Evolutionary conservation across 1,284 basidiomycete genomes (phyloP), one percentile per base, ranked within the genome.

Genomic region (Hypsizygus ulmarius): DNA sequence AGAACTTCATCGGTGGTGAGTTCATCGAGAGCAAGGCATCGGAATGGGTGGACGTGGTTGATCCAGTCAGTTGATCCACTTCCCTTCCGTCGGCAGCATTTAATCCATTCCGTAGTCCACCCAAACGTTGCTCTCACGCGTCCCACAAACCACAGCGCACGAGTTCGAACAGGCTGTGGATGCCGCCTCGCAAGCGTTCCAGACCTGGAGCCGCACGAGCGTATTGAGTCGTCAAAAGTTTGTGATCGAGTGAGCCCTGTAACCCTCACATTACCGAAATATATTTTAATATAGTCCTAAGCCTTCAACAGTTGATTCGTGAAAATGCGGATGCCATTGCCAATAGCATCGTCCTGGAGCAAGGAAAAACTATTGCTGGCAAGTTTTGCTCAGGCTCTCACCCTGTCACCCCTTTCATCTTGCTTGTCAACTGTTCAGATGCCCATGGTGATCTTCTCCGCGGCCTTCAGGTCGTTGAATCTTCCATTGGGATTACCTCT

Each of bases 391-490:
- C 18, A 16, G 37, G 37, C n/a, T 43, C 15, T 28, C 27, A 11
- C 21, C 25, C 8, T 33, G 5, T 34, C 14, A 25, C 15, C 18
- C 33, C 11, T 41, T 44, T 37, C n/a, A 49, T 43, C 16, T 27
- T 35, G 19, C 16, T 27, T 35, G 19, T 44, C 19, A 37, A 29
- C 25, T 39, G 16, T 42, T 12, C 67, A 80, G 95, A 97, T 71
- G 95, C 95, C 1, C 91, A 93, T 56, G 95, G 95, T 0, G 96
- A 99, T 66, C 81, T 99, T 33, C 81, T 94, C 9, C 89, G 96
- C 36, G 95, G 95, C 43, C 74, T 98, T 33, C 92, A 97, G 68
- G 96, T 99, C 6, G 94, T 97, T 21, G 96, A 99, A 65, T 84
- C 84, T 10, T 89, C 93, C 16, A 82, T 85, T 43, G 86, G 84